Conservation (phyloP, 345 rosid genomes). For the Populus simonii region DNA sequence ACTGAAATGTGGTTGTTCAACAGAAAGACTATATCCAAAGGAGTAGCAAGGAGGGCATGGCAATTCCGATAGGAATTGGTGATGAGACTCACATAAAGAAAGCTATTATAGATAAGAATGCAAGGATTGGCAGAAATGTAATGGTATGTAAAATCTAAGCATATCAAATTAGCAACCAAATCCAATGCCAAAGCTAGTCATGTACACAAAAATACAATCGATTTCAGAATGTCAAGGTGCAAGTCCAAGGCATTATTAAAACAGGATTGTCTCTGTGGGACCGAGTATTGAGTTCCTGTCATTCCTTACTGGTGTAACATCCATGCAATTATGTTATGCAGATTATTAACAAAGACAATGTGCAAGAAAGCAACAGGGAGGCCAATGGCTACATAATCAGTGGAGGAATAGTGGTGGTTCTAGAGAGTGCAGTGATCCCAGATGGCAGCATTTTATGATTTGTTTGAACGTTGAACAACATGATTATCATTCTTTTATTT, state of each 20-base stretch:
- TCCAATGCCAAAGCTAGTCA: background rate
- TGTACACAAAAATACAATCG: background rate
- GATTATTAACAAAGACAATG: constrained; percentile 69
- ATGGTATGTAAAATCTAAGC: constrained; percentile 29
- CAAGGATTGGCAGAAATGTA: constrained; percentile 72
- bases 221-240: background rate
- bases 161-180: background rate
- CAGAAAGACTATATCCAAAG: constrained; percentile 29
- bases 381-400: constrained; percentile 62
- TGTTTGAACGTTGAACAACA: background rate
- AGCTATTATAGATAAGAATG: constrained; percentile 76
- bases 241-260: background rate
- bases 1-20: background rate
- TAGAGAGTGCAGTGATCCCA: constrained; percentile 51
- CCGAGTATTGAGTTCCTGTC: background rate
- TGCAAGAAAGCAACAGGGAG: constrained; percentile 60
- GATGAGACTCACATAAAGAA: constrained; percentile 52
- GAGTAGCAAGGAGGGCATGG: constrained; percentile 14
- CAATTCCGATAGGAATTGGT: constrained; percentile 63
- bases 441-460: constrained; percentile 49
- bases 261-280: background rate
- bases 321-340: constrained; percentile 18
- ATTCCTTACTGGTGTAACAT: background rate
- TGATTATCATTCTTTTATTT: background rate
- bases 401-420: constrained; percentile 63